Evolutionary conservation across 208 protist species (phyloP).

Genomic region (Wallacemonas collosoma): DNA sequence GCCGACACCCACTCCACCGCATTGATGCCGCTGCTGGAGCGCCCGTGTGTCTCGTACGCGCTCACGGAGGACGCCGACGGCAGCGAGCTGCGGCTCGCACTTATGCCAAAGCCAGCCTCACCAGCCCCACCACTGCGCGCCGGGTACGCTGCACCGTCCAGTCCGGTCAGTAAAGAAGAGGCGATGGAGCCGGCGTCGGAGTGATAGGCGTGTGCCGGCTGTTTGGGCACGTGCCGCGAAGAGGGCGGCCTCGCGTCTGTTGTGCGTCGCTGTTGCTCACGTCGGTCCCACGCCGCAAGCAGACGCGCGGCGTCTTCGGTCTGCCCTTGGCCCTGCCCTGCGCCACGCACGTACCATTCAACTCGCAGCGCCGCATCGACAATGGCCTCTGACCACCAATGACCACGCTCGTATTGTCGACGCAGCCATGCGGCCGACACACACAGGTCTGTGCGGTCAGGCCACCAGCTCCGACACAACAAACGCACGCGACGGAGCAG

Average conservation of each 20-base stretch:
- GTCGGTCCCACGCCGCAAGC: constrained; percentile 18
- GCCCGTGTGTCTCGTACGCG: not conserved
- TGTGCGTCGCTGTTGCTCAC: not conserved
- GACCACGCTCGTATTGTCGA: constrained; percentile 37
- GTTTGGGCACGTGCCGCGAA: not conserved
- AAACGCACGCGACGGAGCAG: constrained; percentile 52
- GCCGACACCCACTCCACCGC: constrained; percentile 16
- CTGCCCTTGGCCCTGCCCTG: not conserved
- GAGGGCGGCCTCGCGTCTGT: too few species aligned
- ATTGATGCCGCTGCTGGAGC: not conserved
- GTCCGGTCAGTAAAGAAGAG: not conserved
- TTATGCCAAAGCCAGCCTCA: too few species aligned
- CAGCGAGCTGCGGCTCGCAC: not conserved
- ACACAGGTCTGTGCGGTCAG: constrained; percentile 46
- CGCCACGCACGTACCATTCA: constrained; percentile 40
- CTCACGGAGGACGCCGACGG: not conserved
- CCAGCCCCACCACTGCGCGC: not conserved
- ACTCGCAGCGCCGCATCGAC: constrained; percentile 61
- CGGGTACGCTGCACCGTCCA: not conserved
- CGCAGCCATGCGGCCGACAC: constrained; percentile 37
- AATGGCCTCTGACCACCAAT: constrained; percentile 48
- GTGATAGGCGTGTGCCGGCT: not conserved
- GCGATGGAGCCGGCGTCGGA: not conserved
- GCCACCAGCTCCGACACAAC: constrained; percentile 67
- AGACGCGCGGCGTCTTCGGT: not conserved